These are phyloP conservation scores for Rhizopogon roseolus DNA, from an alignment of 768 basidiomycete species.

Conservation along the genomic window DNA sequence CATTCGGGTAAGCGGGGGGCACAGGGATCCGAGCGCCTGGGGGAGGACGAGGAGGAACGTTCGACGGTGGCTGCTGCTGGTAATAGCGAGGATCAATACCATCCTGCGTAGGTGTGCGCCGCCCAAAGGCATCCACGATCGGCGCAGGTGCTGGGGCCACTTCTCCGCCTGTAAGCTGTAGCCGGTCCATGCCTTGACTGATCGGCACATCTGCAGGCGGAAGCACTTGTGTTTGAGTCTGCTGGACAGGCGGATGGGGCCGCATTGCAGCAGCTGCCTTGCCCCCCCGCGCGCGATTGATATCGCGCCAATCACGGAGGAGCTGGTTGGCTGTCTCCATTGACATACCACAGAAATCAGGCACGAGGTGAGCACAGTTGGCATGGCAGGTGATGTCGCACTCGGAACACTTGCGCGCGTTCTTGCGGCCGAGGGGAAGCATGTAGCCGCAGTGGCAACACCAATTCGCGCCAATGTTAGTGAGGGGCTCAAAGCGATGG, in stretches of 20 bases:
- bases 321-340: conserved; percentile 98
- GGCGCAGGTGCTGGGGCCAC: conserved; percentile 28
- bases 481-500: conserved; percentile 94
- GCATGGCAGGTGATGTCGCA: conserved; percentile 97
- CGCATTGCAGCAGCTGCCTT: conserved; percentile 34
- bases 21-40: conserved; percentile 35
- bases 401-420: conserved; percentile 92
- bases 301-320: conserved; percentile 85
- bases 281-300: conserved; percentile 67
- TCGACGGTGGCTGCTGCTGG: conserved; percentile 27
- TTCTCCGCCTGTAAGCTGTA: conserved; percentile 37
- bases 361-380: conserved; percentile 95
- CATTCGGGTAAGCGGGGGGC: conserved; percentile 29
- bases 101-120: conserved; percentile 24
- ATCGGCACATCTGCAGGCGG: conserved; percentile 29
- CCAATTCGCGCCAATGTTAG: conserved; percentile 98
- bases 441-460: conserved; percentile 99
- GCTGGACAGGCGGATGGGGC: conserved; percentile 30
- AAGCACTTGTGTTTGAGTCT: conserved; percentile 25
- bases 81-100: conserved; percentile 39
- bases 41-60: conserved; percentile 28
- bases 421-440: conserved; percentile 94
- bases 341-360: conserved; percentile 99
- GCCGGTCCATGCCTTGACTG: conserved; percentile 36
- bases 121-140: conserved; percentile 16